Base-by-base conservation (phyloP, 441 rosid genomes). In the Hura crepitans region DNA sequence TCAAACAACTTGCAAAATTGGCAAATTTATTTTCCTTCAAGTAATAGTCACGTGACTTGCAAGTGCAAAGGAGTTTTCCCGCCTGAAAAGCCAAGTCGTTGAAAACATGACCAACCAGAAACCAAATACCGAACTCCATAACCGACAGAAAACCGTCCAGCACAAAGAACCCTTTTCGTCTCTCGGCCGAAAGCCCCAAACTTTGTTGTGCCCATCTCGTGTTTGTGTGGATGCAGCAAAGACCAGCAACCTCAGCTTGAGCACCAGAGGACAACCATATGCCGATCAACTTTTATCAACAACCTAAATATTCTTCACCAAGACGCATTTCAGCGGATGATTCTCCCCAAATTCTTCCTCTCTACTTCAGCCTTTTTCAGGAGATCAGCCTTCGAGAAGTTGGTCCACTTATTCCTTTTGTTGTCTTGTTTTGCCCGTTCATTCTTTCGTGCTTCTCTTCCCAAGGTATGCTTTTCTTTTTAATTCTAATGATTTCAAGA, bases 391-490 rank as follows among this genome's bases (percentile, higher is more conserved):
- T 58, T 78, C 0, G 77, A 74, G 71, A 80, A 73, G 59, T 80
- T 79, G 82, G 61, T 87, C 69, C 92, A 85, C 58, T 72, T 22
- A 77, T 90, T 80, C 94, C 89, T 39, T 54, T 77, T 43, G 60
- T 83, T 60, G 62, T 83, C 20, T 63, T 85, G n/a, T 76, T 87
- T 74, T 79, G 83, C 60, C 67, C 85, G 83, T 75, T 84, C 82
- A 76, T 76, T 20, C 94, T 87, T 62, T 90, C 92, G 92, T 76
- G 79, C 74, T 81, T 85, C 80, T 87, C 92, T 59, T 72, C 66
- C 72, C 86, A 93, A 71, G 93, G 93, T 90, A 62, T 51, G 20
- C 35, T 25, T n/a, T 53, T 18, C 46, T 18, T 18, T 30, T 6
- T 10, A 27, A 14, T 56, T 56, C 3, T 2, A 56, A 8, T 13